Conservation (phyloP, 2,329 filamentous ascomycete species). For the Metarhizium brunneum region DNA sequence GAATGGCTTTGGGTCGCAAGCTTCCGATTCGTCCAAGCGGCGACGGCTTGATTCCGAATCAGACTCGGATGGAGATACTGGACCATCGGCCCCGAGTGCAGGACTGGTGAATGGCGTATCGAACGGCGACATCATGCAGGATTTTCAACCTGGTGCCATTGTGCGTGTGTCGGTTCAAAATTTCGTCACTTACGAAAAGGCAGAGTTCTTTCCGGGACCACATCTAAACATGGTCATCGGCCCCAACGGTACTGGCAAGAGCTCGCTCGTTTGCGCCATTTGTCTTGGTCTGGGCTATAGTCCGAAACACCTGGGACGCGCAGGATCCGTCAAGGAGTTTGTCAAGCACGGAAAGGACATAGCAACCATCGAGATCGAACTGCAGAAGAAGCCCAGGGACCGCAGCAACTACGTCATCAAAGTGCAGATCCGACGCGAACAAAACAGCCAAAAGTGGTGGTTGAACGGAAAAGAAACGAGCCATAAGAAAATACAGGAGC, state of each 20-base stretch:
- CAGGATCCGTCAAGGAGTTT: conserved; percentile 77
- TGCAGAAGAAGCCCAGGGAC: conserved; percentile 55
- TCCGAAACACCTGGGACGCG: conserved; percentile 73
- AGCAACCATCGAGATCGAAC: conserved; percentile 83
- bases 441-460: conserved; percentile 71
- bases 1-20: conserved; percentile 14
- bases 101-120: conserved; percentile 4
- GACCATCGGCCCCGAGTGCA: conserved; percentile 8
- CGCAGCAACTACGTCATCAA: conserved; percentile 62
- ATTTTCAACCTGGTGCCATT: conserved; percentile 70
- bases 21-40: conserved; percentile 25
- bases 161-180: conserved; percentile 77
- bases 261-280: conserved; percentile 92
- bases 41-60: conserved; percentile 20
- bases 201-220: conserved; percentile 84
- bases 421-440: conserved; percentile 70
- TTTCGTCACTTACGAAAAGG: conserved; percentile 91
- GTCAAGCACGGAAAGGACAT: conserved; percentile 79
- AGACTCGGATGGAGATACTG: conserved; percentile 11
- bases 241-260: conserved; percentile 97
- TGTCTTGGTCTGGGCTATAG: conserved; percentile 84
- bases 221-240: conserved; percentile 98
- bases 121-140: conserved; percentile 15
- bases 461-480: conserved; percentile 58
- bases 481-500: conserved; percentile 54